Percentiles rank a stretch among this genome's conserved stretches.
These are phyloP conservation scores for Raffaelea arxii DNA, from an alignment of 2,329 filamentous ascomycete genomes.

Conservation along the genomic window DNA sequence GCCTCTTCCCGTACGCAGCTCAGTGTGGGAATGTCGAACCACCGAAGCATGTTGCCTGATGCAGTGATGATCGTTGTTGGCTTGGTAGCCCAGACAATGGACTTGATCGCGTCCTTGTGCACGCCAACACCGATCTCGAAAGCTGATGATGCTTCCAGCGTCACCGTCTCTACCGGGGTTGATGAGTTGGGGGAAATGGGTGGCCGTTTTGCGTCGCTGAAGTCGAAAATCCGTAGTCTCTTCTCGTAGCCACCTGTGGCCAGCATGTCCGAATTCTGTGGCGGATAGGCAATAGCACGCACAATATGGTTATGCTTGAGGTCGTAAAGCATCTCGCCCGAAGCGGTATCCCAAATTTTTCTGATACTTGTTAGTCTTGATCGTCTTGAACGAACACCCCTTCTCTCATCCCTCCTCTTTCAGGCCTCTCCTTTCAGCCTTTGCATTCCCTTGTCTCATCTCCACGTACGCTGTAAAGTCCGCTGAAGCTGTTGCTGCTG, in stretches of 20 bases:
- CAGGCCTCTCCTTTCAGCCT: no score
- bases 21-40: slow-evolving; percentile 81
- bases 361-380: slow-evolving; percentile 41
- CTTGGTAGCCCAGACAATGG: slow-evolving; percentile 87
- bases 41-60: slow-evolving; percentile 82
- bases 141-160: slow-evolving; percentile 50
- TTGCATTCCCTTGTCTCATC: no score
- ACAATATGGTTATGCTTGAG: slow-evolving; percentile 93
- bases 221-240: slow-evolving; percentile 87
- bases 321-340: slow-evolving; percentile 78
- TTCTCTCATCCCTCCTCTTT: no score
- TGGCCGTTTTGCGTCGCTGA: slow-evolving; percentile 48
- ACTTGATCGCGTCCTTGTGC: slow-evolving; percentile 86
- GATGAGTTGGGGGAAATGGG: slow-evolving; percentile 21
- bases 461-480: slow-evolving; percentile 79
- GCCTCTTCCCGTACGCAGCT: slow-evolving; percentile 65
- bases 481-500: slow-evolving; percentile 86
- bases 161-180: slow-evolving; percentile 26
- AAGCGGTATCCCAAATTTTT: slow-evolving; percentile 95
- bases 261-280: slow-evolving; percentile 70
- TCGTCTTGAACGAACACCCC: no score
- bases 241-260: slow-evolving; percentile 95
- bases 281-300: slow-evolving; percentile 81
- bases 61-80: slow-evolving; percentile 85
- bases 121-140: slow-evolving; percentile 83